Evolutionary conservation across 352 stramenopile genomes (phyloP), one percentile per base, ranked within the genome.

Genomic region (Aphanomyces astaci): DNA sequence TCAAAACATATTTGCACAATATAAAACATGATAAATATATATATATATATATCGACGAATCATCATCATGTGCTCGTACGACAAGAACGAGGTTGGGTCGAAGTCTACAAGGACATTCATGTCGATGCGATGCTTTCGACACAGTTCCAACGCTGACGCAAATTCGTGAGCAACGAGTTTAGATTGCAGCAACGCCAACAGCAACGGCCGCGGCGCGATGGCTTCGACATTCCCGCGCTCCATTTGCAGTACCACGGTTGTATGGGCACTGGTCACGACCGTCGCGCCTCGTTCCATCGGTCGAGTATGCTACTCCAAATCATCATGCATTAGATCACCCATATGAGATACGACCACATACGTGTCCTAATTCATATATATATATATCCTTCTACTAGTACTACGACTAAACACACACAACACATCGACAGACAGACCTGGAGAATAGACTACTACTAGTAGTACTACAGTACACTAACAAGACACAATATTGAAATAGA

Each of bases 81-180:
- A 31, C 2, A 88, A 27, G 39, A 94, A 92, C 10, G 15, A 63
- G n/a, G 65, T 19, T 2, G 71, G 62, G 30, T 89, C 66, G 49
- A 79, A 83, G 52, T 94, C 84, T 24, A 91, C 80, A 2, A 94
- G 77, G 39, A 94, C 15, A 63, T 92, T 92, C 53, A 94, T 59
- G 57, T 94, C 86, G 5, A 94, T 51, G 9, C 86, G 84, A 51
- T 94, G 86, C 33, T 83, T 84, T n/a, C 86, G 83, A 49, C 79
- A 82, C 51, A 88, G 72, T 32, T 94, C 86, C 7, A 91, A 71
- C 2, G 86, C 86, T 3, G 72, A 57, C 1, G 72, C 73, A 56
- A 85, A 88, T 55, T 81, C 62, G 9, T 57, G 64, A 17, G 65
- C 49, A 43, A 78, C 62, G 36, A 90, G 78, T 24, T 82, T 79